Base-by-base conservation (phyloP, 805 yeast species). In the Candida silvicultrix region DNA sequence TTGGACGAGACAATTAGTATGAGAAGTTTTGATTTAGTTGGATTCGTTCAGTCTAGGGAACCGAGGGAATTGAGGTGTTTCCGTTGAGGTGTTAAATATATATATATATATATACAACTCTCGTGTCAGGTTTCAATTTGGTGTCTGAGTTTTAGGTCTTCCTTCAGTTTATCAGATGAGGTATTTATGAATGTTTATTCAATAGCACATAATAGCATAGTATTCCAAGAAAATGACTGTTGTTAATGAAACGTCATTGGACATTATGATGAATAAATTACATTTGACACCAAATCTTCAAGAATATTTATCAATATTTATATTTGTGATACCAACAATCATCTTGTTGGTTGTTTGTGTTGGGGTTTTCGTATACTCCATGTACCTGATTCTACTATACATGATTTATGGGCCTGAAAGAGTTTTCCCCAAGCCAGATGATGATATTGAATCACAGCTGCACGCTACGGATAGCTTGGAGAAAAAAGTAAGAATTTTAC, bases 1-100 rank as follows among this genome's bases (percentile, higher is more conserved):
- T 0, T 57, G 62, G 62, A 53, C 59, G 5, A 52, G 45, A 29
- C 55, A 52, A 35, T 16, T 23, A 20, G 22, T 41, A 34, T 32
- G 23, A 40, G 11, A 20, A 5, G 23, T 19, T n/a, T 32, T n/a
- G 38, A 36, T n/a, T n/a, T n/a, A n/a, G n/a, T n/a, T n/a, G n/a
- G n/a, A n/a, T n/a, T n/a, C n/a, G n/a, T n/a, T n/a, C n/a, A n/a
- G n/a, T n/a, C n/a, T n/a, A n/a, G n/a, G n/a, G n/a, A n/a, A n/a
- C n/a, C n/a, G n/a, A n/a, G 25, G 9, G 9, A 23, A 23, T 23
- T 6, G 25, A 23, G 25, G 9, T 23, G 25, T 23, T 23, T 23
- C 25, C 25, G 25, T 6, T 23, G 25, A 23, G 25, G 9, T 5
- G 25, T 23, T 23, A 6, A 23, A 6, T 23, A 23, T n/a, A n/a